Evolutionary conservation across 2,329 filamentous ascomycete species (phyloP).

Genomic region (Podosphaera leucotricha): DNA sequence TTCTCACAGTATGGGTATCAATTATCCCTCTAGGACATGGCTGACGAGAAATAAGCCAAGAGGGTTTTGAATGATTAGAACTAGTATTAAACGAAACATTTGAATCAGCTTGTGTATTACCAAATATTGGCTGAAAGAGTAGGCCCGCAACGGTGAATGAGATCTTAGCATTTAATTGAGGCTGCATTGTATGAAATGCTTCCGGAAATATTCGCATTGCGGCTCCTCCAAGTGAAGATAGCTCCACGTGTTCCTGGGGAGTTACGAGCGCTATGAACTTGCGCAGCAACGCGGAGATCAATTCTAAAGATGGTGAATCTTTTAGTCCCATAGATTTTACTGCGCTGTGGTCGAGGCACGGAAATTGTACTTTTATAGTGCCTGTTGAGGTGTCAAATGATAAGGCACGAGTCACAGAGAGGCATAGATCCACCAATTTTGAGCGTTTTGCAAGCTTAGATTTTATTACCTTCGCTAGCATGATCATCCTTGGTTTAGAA

Average conservation of each 20-base stretch:
- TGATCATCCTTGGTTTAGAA: slow-evolving; percentile 36
- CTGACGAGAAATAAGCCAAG: slow-evolving; percentile 11
- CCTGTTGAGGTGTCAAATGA: slow-evolving; percentile 15
- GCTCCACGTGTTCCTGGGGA: slow-evolving; percentile 20
- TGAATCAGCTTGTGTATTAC: neutral
- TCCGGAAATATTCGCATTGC: slow-evolving; percentile 20
- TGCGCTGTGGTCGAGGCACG: slow-evolving; percentile 1
- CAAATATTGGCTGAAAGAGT: slow-evolving; percentile 5
- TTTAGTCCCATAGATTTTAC: neutral
- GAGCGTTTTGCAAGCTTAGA: slow-evolving; percentile 20
- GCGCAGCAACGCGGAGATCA: slow-evolving; percentile 22
- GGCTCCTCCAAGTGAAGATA: slow-evolving; percentile 20
- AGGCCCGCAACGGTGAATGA: slow-evolving; percentile 9
- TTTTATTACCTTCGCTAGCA: slow-evolving; percentile 30
- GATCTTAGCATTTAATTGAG: neutral
- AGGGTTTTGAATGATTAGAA: neutral
- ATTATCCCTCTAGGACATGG: slow-evolving; percentile 2
- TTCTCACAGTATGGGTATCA: neutral
- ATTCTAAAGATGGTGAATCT: slow-evolving; percentile 3
- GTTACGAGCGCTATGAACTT: slow-evolving; percentile 25
- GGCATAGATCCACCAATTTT: slow-evolving; percentile 29
- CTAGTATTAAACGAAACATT: neutral
- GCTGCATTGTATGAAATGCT: neutral
- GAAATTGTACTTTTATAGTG: slow-evolving; percentile 11
- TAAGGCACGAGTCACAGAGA: slow-evolving; percentile 23